Evolutionary conservation across 495 filamentous ascomycete species (phyloP).

Genomic region (Echria macrotheca): DNA sequence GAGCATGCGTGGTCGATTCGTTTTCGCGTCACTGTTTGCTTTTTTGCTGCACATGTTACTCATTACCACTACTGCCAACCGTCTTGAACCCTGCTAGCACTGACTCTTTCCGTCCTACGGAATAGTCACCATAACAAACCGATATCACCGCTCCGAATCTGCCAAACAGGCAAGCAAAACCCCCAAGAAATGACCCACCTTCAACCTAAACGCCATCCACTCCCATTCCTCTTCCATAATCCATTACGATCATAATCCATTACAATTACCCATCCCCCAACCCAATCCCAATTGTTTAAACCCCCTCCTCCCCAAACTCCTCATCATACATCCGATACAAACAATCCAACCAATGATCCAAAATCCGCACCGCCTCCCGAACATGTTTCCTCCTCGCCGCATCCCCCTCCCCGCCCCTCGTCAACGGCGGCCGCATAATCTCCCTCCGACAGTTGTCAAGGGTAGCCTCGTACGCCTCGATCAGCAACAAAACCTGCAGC

Average conservation of each 20-base stretch:
- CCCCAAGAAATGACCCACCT: no score
- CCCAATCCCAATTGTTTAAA: neutral
- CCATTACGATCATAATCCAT: neutral
- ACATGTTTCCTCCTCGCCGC: conserved; percentile 2
- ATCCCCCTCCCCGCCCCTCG: neutral
- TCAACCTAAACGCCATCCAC: no score
- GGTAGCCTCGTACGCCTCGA: conserved; percentile 22
- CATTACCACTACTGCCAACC: no score
- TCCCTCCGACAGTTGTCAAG: conserved; percentile 14
- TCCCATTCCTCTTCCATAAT: no score
- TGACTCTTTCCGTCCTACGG: no score
- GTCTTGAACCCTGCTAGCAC: no score
- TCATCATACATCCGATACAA: conserved; percentile 19
- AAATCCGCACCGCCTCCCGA: conserved; percentile 9
- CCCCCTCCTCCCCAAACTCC: conserved; percentile 9
- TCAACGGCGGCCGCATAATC: neutral
- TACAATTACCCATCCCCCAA: neutral
- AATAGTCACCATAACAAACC: no score
- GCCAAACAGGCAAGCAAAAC: no score
- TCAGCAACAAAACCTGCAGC: conserved; percentile 20
- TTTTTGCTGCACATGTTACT: no score
- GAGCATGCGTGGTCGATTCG: no score
- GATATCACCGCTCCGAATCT: no score
- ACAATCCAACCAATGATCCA: conserved; percentile 21
- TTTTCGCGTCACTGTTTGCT: no score